Conservation (phyloP, 495 filamentous ascomycete genomes). For the Beverwykella pulmonaria region DNA sequence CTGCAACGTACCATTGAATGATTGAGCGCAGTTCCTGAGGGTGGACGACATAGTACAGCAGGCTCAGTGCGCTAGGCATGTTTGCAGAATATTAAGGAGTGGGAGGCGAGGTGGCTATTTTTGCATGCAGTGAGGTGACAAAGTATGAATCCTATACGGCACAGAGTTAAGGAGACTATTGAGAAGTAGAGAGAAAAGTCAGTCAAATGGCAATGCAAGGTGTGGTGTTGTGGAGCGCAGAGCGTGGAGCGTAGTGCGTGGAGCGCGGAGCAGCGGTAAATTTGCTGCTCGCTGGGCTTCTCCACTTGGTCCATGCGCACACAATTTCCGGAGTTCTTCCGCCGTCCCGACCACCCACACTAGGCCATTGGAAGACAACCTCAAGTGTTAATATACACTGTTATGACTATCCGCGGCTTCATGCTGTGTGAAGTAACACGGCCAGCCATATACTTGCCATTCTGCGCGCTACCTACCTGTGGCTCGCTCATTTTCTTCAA, state of each 20-base stretch:
- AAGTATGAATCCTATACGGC: not conserved
- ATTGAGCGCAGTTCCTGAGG: constrained; percentile 78
- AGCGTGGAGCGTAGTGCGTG: not conserved
- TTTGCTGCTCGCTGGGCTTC: not conserved
- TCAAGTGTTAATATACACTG: too few relatives aligned
- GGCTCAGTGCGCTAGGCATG: constrained; percentile 59
- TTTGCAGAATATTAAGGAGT: constrained; percentile 20
- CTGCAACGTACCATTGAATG: constrained; percentile 76
- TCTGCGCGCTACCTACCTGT: too few relatives aligned
- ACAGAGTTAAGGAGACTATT: not conserved
- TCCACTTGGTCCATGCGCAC: not conserved
- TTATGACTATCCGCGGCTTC: too few relatives aligned
- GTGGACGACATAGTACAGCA: constrained; percentile 78
- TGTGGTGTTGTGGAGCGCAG: not conserved
- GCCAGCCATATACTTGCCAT: too few relatives aligned
- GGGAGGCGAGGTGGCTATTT: not conserved
- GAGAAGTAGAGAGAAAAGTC: not conserved
- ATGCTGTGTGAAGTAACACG: too few relatives aligned
- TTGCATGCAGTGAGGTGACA: not conserved
- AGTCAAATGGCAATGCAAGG: not conserved
- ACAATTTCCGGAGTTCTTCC: constrained; percentile 12
- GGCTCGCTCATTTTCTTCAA: too few relatives aligned
- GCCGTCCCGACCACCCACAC: too few relatives aligned
- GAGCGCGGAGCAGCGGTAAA: not conserved
- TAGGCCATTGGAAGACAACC: too few relatives aligned